Conservation (phyloP, 805 yeast species). For the Peterozyma xylosa region DNA sequence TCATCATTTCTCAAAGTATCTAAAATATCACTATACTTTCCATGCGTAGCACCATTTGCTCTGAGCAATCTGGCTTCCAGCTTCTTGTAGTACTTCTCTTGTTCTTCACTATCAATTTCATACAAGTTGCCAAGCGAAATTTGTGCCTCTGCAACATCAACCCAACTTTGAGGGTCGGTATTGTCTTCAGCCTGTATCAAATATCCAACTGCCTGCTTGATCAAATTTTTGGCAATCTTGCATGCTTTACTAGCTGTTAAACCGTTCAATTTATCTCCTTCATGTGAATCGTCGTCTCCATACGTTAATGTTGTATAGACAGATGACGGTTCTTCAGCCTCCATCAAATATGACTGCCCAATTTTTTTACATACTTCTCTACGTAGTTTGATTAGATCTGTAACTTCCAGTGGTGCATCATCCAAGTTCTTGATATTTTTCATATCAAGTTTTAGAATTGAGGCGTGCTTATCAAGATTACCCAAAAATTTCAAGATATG, state of each 20-base stretch:
- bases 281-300: conserved; percentile 37
- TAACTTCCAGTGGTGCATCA: conserved; percentile 12
- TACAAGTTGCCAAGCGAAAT: conserved; percentile 72
- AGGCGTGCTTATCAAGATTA: conserved; percentile 17
- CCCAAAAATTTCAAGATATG: conserved; percentile 28
- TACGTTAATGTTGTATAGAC: conserved; percentile 51
- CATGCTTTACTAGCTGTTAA: conserved; percentile 36
- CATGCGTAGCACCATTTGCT: conserved; percentile 78
- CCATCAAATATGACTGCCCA: conserved; percentile 58
- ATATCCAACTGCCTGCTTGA: conserved; percentile 47
- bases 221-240: conserved; percentile 36
- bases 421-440: conserved; percentile 7
- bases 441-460: not conserved
- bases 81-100: conserved; percentile 52
- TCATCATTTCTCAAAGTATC: conserved; percentile 34
- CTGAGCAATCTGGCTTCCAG: conserved; percentile 64
- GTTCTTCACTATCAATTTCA: conserved; percentile 58
- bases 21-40: conserved; percentile 59
- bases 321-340: conserved; percentile 54
- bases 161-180: conserved; percentile 78
- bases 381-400: conserved; percentile 19
- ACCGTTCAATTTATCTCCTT: conserved; percentile 25
- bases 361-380: conserved; percentile 38
- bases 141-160: conserved; percentile 76
- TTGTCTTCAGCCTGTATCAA: conserved; percentile 55